Percentiles rank a stretch among this genome's conserved stretches.
phyloP scores from a whole-genome alignment of 2,329 filamentous ascomycete genomes.

The Colletotrichum sp. region DNA sequence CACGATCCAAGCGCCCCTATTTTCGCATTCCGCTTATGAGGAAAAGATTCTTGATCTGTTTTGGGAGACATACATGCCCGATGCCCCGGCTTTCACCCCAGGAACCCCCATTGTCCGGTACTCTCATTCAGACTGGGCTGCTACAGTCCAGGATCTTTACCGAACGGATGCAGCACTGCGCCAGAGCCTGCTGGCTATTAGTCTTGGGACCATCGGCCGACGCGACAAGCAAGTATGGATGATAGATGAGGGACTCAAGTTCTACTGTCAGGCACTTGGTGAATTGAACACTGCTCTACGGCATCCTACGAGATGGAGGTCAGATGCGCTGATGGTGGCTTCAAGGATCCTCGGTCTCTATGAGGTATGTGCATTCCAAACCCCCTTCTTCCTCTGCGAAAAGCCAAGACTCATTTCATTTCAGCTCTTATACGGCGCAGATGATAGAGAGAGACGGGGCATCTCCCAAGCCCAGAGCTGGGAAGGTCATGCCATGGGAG shows the following conservation, averaged over 20 bases:
- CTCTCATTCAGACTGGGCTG: conserved; percentile 24
- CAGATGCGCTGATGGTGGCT: conserved; percentile 14
- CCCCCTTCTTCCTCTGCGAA: neutral
- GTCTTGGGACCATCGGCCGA: conserved; percentile 24
- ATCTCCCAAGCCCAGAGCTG: conserved; percentile 23
- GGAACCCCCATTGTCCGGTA: neutral
- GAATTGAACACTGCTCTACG: conserved; percentile 7
- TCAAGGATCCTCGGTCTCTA: conserved; percentile 22
- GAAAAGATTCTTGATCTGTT: conserved; percentile 18
- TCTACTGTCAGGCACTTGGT: conserved; percentile 24
- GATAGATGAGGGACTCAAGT: conserved; percentile 22
- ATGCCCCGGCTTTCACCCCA: neutral
- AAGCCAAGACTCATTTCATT: neutral
- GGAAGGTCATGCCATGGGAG: conserved; percentile 21
- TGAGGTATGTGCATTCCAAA: conserved; percentile 19
- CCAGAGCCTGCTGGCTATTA: conserved; percentile 24
- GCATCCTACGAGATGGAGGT: conserved; percentile 2
- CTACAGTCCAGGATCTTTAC: conserved; percentile 22
- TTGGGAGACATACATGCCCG: conserved; percentile 22
- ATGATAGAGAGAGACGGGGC: conserved; percentile 12
- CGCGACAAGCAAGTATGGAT: conserved; percentile 23
- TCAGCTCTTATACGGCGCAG: conserved; percentile 22
- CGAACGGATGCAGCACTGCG: conserved; percentile 19
- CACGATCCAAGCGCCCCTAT: neutral
- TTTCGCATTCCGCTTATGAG: conserved; percentile 21